Conservation (phyloP, 75 land plant species). For the Azolla pinnata region DNA sequence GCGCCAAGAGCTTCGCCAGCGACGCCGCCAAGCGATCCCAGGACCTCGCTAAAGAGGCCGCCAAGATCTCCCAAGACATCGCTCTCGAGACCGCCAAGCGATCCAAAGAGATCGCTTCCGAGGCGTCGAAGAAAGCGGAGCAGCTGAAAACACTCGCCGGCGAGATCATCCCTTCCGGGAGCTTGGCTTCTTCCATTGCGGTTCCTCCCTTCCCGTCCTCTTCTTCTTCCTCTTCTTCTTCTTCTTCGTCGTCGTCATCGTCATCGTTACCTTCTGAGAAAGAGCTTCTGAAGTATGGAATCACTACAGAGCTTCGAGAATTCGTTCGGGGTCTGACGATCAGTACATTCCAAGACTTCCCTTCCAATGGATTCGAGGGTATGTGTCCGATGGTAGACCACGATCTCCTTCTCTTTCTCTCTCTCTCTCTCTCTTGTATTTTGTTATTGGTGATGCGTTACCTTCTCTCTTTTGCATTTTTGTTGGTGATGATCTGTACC, state of each 20-base stretch:
- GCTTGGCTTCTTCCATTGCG: neutral
- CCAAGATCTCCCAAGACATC: slow-evolving; percentile 38
- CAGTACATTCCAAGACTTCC: slow-evolving; percentile 65
- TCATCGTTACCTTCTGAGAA: slow-evolving; percentile 1
- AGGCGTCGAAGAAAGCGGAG: slow-evolving; percentile 66
- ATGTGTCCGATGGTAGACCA: no score
- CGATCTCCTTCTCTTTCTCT: no score
- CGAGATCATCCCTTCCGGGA: slow-evolving; percentile 14
- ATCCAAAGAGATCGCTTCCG: slow-evolving; percentile 56
- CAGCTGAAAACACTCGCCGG: slow-evolving; percentile 30
- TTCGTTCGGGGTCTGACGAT: slow-evolving; percentile 63
- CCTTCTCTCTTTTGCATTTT: no score
- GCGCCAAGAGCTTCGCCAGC: slow-evolving; percentile 51
- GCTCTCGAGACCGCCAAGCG: slow-evolving; percentile 61
- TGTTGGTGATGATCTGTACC: no score
- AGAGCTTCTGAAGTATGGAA: slow-evolving; percentile 59
- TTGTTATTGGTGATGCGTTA: no score
- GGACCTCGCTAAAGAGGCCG: slow-evolving; percentile 47
- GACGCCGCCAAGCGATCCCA: slow-evolving; percentile 65
- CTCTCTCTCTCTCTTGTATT: slow-evolving; percentile 10
- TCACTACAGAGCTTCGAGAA: slow-evolving; percentile 73
- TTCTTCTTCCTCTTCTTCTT: no score
- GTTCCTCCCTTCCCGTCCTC: neutral
- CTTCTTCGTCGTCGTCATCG: neutral
- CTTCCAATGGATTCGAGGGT: slow-evolving; percentile 29